Conservation (phyloP, 257 asterid species). For the Forsythia viridissima region DNA sequence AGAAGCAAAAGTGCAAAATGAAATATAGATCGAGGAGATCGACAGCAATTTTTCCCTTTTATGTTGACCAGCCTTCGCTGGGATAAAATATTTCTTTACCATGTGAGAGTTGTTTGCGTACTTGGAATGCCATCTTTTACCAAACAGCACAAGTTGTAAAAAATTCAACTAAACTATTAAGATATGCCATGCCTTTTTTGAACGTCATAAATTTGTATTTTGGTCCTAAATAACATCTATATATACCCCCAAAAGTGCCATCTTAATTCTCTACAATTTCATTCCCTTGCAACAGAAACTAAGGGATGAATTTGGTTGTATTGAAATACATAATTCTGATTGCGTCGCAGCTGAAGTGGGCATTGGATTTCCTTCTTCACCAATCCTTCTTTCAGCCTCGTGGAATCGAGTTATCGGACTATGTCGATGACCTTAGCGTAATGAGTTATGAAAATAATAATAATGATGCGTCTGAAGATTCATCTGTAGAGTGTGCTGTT, state of each 20-base stretch:
- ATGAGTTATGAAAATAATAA: not conserved
- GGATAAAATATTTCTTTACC: too few species aligned
- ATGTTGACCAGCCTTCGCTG: not conserved
- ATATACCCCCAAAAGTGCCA: not conserved
- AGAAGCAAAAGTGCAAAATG: not conserved
- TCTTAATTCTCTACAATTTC: too few species aligned
- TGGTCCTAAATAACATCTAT: not conserved
- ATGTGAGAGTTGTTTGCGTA: not conserved
- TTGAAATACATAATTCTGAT: not conserved
- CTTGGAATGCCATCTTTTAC: not conserved
- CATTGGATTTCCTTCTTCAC: not conserved
- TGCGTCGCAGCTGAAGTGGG: not conserved
- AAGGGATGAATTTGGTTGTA: not conserved
- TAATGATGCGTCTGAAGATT: not conserved
- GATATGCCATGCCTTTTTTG: not conserved
- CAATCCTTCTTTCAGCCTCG: constrained; percentile 4
- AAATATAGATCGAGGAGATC: not conserved
- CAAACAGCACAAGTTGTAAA: not conserved
- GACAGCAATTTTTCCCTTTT: not conserved
- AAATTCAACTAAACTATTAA: too few species aligned
- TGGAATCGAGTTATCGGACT: not conserved
- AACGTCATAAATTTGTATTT: too few species aligned
- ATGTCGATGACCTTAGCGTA: not conserved
- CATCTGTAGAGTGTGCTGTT: not conserved
- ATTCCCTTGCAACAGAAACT: too few species aligned